Percentiles rank a stretch among this genome's conserved stretches.
Conservation (phyloP, 495 filamentous ascomycete species). For the Aspergillus sclerotiicarbonarius region DNA sequence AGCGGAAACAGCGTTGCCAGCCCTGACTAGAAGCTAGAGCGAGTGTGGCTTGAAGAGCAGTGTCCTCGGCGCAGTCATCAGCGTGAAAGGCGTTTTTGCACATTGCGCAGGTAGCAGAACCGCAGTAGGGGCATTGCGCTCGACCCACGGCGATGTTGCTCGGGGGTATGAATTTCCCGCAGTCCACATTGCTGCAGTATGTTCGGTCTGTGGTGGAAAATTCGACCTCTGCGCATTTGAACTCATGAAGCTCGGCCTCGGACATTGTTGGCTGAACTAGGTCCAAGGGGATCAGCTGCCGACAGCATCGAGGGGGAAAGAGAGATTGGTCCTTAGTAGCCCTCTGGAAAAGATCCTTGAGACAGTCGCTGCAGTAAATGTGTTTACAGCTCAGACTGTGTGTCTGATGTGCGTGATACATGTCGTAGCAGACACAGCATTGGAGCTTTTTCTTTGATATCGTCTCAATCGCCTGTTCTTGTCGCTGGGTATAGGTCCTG, state of each 20-base stretch:
- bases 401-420: neutral
- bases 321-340: constrained; percentile 23
- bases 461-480: neutral
- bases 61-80: constrained; percentile 53
- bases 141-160: constrained; percentile 25
- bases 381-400: neutral
- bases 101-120: constrained; percentile 34
- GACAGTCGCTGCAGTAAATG: constrained; percentile 16
- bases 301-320: constrained; percentile 28
- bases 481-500: neutral
- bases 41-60: constrained; percentile 43
- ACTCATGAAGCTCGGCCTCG: constrained; percentile 16
- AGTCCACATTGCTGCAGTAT: constrained; percentile 20
- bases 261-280: constrained; percentile 20
- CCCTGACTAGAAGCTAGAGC: constrained; percentile 54
- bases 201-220: constrained; percentile 11
- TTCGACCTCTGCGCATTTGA: constrained; percentile 12
- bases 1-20: constrained; percentile 62
- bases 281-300: constrained; percentile 20
- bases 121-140: constrained; percentile 41
- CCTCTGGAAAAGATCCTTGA: constrained; percentile 22
- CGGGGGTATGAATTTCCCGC: constrained; percentile 40
- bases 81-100: constrained; percentile 33
- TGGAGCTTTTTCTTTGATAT: neutral
- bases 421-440: constrained; percentile 12